A percentile compares a stretch with the other conserved stretches of the same genome.
Conservation (phyloP, 352 stramenopile genomes). For the Pythium insidiosum region DNA sequence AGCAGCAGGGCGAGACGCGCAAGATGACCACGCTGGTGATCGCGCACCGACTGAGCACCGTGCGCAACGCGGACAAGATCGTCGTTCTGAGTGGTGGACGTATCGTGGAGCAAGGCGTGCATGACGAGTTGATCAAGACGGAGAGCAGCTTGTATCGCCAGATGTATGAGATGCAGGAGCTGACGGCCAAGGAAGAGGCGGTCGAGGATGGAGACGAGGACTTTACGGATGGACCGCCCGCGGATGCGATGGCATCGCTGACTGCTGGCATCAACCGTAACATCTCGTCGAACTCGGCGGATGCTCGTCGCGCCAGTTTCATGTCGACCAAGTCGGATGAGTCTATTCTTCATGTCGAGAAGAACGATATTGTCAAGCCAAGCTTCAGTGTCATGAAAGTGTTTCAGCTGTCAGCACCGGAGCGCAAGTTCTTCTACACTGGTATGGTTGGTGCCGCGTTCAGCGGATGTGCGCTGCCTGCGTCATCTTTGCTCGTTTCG, state of each 20-base stretch:
- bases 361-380: too few species aligned
- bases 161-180: slow-evolving; percentile 65
- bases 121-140: slow-evolving; percentile 32
- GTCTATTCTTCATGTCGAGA: too few species aligned
- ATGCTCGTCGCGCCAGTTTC: too few species aligned
- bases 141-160: slow-evolving; percentile 72
- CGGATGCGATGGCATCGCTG: too few species aligned
- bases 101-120: slow-evolving; percentile 25
- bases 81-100: slow-evolving; percentile 21
- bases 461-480: slow-evolving; percentile 8
- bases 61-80: slow-evolving; percentile 39
- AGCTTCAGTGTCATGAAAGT: too few species aligned
- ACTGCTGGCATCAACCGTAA: too few species aligned
- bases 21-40: slow-evolving; percentile 58
- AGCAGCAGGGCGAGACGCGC: too few species aligned
- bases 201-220: too few species aligned
- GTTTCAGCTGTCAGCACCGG: too few species aligned
- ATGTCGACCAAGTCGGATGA: too few species aligned
- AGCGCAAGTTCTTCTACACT: background rate
- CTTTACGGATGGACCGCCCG: background rate
- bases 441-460: slow-evolving; percentile 1
- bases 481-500: slow-evolving; percentile 6
- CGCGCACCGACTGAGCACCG: slow-evolving; percentile 38
- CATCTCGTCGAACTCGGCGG: too few species aligned
- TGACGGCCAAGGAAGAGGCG: too few species aligned